These are phyloP conservation scores for Polytolypa hystricis DNA, from an alignment of 2,329 filamentous ascomycete species.

Conservation along the genomic window DNA sequence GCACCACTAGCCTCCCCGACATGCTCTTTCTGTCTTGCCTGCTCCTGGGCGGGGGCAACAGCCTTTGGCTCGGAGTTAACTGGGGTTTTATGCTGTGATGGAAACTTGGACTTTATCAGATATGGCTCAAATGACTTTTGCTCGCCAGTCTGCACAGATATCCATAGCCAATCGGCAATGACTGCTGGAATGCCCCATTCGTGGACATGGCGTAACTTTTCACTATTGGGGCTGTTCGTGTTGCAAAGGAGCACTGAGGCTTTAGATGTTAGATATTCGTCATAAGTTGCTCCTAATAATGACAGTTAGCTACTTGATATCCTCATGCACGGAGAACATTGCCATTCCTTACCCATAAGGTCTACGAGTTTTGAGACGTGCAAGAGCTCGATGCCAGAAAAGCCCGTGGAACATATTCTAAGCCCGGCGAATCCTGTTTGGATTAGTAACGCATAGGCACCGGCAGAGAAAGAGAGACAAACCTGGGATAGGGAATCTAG, in stretches of 20 bases:
- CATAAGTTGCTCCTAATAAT: constrained; percentile 58
- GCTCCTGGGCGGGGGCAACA: background rate
- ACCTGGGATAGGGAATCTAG: constrained; percentile 54
- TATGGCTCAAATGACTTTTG: constrained; percentile 40
- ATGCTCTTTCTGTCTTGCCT: background rate
- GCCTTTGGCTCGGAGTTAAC: background rate
- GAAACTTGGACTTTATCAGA: constrained; percentile 19
- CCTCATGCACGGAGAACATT: background rate
- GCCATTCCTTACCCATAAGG: constrained; percentile 48
- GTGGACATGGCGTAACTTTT: constrained; percentile 69
- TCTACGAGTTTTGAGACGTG: constrained; percentile 69
- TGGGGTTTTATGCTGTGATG: constrained; percentile 14
- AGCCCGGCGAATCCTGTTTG: constrained; percentile 53
- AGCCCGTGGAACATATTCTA: constrained; percentile 68
- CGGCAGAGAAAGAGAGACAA: constrained; percentile 10
- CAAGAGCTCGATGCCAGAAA: constrained; percentile 71
- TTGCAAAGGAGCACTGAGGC: constrained; percentile 72
- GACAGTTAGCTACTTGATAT: constrained; percentile 13
- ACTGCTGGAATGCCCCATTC: constrained; percentile 74
- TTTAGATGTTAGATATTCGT: constrained; percentile 60
- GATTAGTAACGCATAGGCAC: constrained; percentile 1
- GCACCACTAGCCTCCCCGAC: background rate
- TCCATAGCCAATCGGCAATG: constrained; percentile 71
- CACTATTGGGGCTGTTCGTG: constrained; percentile 37
- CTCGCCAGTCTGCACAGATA: constrained; percentile 51